Evolutionary conservation across 2,329 filamentous ascomycete genomes (phyloP).

Genomic region (Pyrenochaeta sp.): DNA sequence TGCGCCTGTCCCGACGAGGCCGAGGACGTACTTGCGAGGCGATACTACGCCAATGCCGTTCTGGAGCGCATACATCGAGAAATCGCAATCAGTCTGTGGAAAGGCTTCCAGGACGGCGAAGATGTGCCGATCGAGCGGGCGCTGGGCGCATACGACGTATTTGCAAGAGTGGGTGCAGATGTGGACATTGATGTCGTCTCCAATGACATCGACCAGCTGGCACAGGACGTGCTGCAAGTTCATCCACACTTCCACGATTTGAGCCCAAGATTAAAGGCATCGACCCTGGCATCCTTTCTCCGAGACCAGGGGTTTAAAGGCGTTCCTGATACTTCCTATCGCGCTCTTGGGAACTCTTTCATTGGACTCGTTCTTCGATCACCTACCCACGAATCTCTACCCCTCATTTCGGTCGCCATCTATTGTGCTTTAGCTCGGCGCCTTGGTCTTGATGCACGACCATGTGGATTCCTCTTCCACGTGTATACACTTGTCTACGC

Average conservation of each 20-base stretch:
- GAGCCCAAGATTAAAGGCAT: constrained; percentile 71
- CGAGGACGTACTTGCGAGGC: constrained; percentile 79
- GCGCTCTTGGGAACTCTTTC: constrained; percentile 84
- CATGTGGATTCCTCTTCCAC: constrained; percentile 83
- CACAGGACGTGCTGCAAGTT: constrained; percentile 61
- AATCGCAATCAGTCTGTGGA: constrained; percentile 81
- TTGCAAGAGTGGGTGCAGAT: constrained; percentile 75
- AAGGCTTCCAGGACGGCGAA: constrained; percentile 59
- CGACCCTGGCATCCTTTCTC: constrained; percentile 73
- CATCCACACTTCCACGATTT: constrained; percentile 62
- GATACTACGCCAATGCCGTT: constrained; percentile 76
- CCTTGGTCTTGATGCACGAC: constrained; percentile 77
- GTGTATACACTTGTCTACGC: constrained; percentile 81
- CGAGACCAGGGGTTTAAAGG: constrained; percentile 73
- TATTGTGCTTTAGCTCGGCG: constrained; percentile 81
- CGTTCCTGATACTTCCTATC: constrained; percentile 75
- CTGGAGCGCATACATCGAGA: constrained; percentile 82
- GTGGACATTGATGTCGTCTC: constrained; percentile 74
- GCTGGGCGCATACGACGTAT: constrained; percentile 86
- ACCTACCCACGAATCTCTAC: constrained; percentile 77
- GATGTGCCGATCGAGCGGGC: constrained; percentile 73
- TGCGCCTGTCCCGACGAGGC: constrained; percentile 64
- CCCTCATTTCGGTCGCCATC: constrained; percentile 85
- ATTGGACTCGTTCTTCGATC: constrained; percentile 81
- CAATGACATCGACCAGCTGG: constrained; percentile 69